A percentile compares a stretch with the other conserved stretches of the same genome.
Evolutionary conservation across 352 stramenopile species (phyloP).

Genomic region (Globisporangium paroecandrum): DNA sequence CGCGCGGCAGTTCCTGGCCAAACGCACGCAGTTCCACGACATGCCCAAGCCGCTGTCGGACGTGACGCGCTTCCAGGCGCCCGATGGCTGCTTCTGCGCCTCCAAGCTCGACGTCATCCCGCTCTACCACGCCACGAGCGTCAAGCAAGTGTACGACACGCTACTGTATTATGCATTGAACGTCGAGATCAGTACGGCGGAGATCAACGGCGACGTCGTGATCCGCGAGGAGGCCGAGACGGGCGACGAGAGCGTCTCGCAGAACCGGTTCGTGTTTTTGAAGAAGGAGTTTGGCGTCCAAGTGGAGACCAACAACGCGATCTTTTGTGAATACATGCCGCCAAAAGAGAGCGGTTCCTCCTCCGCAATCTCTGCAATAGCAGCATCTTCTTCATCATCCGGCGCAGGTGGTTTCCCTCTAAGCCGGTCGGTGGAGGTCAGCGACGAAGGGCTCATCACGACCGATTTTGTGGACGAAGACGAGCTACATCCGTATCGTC

Average conservation of each 20-base stretch:
- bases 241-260: constrained; percentile 4
- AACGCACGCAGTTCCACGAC: constrained; percentile 21
- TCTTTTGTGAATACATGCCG: constrained; percentile 12
- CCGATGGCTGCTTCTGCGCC: neutral
- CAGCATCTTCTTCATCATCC: too few relatives aligned
- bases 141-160: constrained; percentile 15
- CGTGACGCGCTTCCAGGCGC: constrained; percentile 22
- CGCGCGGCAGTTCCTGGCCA: constrained; percentile 22
- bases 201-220: constrained; percentile 10
- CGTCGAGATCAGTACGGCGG: constrained; percentile 14
- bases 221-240: constrained; percentile 11
- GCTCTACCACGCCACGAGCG: constrained; percentile 8
- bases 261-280: constrained; percentile 10
- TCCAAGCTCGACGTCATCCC: constrained; percentile 31
- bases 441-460: constrained; percentile 10
- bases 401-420: too few relatives aligned
- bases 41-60: constrained; percentile 21
- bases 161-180: constrained; percentile 8
- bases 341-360: too few relatives aligned
- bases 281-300: neutral
- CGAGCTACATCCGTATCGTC: constrained; percentile 14
- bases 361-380: too few relatives aligned
- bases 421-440: too few relatives aligned
- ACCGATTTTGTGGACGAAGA: constrained; percentile 14
- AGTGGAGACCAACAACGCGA: constrained; percentile 13